Evolutionary conservation across 2,329 filamentous ascomycete species (phyloP).

Genomic region (Arachnopeziza araneosa): DNA sequence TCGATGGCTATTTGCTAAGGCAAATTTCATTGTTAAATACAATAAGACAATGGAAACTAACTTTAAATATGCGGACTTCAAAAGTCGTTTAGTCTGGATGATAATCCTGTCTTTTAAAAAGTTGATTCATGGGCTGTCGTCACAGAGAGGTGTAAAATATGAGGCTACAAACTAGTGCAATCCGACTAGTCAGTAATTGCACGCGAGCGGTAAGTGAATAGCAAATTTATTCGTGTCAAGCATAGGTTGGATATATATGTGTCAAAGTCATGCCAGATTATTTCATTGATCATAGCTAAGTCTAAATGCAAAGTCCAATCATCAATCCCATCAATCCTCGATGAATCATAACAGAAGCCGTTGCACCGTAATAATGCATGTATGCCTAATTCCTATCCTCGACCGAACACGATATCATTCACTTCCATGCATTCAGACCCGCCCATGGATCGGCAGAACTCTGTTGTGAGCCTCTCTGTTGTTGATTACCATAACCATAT

Average conservation of each 20-base stretch:
- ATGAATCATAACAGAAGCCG: neutral
- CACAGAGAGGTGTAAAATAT: too few relatives aligned
- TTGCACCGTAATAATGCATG: neutral
- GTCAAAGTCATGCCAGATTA: neutral
- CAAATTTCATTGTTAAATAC: too few relatives aligned
- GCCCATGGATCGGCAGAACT: conserved; percentile 58
- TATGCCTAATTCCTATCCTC: neutral
- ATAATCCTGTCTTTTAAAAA: too few relatives aligned
- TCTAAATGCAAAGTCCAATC: neutral
- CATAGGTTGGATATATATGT: neutral
- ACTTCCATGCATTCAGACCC: conserved; percentile 42
- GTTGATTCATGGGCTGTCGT: too few relatives aligned
- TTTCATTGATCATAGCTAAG: neutral
- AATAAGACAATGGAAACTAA: neutral
- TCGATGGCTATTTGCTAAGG: too few relatives aligned
- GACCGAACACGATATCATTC: neutral
- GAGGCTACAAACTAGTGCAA: too few relatives aligned
- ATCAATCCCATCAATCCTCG: neutral
- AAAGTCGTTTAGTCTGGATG: too few relatives aligned
- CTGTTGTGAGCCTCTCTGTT: conserved; percentile 28
- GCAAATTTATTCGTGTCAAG: neutral
- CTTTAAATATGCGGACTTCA: too few relatives aligned
- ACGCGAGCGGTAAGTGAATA: too few relatives aligned
- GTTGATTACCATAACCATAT: conserved; percentile 45
- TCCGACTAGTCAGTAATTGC: too few relatives aligned